Percentiles rank a stretch among this genome's conserved stretches.
Evolutionary conservation across 148 eudicot species (phyloP).

Genomic region (Cornus kousa): DNA sequence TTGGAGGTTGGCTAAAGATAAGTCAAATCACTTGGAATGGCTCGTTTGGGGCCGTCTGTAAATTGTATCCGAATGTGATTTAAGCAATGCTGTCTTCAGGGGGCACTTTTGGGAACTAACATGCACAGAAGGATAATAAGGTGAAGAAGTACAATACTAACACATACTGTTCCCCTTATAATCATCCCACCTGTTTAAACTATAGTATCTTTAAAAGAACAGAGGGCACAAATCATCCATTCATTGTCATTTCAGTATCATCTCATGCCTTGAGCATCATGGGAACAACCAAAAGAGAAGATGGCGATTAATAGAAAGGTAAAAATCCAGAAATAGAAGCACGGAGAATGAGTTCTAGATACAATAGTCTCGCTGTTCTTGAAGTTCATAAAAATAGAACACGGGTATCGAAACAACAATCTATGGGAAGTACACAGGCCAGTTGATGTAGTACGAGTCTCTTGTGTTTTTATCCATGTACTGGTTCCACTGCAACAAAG

Average conservation of each 20-base stretch:
- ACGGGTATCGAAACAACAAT: neutral
- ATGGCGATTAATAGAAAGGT: neutral
- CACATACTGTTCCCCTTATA: no score
- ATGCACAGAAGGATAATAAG: no score
- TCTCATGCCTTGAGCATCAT: neutral
- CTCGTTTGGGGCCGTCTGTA: no score
- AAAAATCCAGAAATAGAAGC: neutral
- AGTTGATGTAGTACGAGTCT: conserved; percentile 73
- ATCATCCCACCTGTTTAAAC: no score
- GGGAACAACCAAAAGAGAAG: neutral
- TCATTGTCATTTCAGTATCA: neutral
- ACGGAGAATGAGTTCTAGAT: neutral
- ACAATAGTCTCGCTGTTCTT: neutral
- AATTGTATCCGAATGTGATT: neutral
- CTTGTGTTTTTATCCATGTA: conserved; percentile 41
- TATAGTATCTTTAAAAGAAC: no score
- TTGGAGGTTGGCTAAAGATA: no score
- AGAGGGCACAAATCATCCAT: neutral
- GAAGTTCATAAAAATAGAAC: neutral
- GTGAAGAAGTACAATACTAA: no score
- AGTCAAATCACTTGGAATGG: no score
- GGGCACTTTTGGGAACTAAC: no score
- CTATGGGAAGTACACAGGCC: conserved; percentile 76
- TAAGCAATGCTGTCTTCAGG: no score
- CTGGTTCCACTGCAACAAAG: conserved; percentile 71